Conservation (phyloP, 2,329 filamentous ascomycete genomes). For the Sporothrix sp. region DNA sequence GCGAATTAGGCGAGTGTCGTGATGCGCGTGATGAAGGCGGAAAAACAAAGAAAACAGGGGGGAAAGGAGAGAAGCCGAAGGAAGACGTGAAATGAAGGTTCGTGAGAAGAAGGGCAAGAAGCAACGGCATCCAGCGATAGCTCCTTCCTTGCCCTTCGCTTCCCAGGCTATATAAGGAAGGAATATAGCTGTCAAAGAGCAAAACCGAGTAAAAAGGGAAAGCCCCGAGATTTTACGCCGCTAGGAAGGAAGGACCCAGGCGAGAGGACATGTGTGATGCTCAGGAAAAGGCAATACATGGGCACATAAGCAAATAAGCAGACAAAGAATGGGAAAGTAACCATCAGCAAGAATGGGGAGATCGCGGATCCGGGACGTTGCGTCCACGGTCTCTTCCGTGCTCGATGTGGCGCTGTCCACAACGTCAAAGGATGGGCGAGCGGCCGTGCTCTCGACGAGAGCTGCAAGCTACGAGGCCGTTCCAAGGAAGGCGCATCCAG, state of each 20-base stretch:
- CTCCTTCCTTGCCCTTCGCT: slow-evolving; percentile 2
- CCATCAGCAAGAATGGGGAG: not conserved
- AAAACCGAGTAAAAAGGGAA: not conserved
- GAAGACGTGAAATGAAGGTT: slow-evolving; percentile 2
- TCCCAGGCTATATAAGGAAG: not conserved
- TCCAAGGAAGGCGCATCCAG: not conserved
- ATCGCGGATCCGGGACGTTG: not conserved
- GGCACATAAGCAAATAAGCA: not conserved
- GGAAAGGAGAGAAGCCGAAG: not conserved
- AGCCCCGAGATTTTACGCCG: not conserved
- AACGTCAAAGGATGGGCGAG: no score
- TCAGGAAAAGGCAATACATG: not conserved
- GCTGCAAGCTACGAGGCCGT: no score
- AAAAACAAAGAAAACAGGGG: not conserved
- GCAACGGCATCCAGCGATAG: not conserved
- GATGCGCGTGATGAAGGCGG: not conserved
- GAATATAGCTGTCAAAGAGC: not conserved
- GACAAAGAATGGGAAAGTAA: not conserved
- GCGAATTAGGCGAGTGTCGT: not conserved
- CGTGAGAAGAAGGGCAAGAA: not conserved
- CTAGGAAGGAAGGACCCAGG: not conserved
- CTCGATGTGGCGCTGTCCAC: not conserved
- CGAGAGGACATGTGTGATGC: not conserved
- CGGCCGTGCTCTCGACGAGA: no score
- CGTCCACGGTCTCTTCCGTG: not conserved